Conservation (phyloP, 768 basidiomycete species). For the Mycena maculata region DNA sequence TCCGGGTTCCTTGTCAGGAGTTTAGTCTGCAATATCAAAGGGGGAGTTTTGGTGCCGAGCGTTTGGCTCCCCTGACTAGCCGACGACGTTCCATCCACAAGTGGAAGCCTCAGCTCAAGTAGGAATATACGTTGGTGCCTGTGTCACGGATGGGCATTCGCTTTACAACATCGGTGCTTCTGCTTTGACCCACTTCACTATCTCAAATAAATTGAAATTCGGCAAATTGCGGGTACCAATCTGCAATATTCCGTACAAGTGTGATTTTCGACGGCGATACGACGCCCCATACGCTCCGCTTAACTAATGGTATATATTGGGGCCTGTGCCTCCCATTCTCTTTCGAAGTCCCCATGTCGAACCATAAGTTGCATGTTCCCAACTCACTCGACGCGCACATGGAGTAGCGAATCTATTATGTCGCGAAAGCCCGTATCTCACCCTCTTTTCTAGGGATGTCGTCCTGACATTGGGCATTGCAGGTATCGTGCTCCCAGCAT, state of each 20-base stretch:
- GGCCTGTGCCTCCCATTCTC: not conserved
- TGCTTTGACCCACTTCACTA: not conserved
- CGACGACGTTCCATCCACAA: too few relatives aligned
- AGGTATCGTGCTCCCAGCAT: too few relatives aligned
- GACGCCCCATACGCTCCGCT: not conserved
- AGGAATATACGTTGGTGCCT: too few relatives aligned
- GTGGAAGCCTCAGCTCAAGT: too few relatives aligned
- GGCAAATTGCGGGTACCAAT: not conserved
- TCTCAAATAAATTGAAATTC: not conserved
- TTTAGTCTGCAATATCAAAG: too few relatives aligned
- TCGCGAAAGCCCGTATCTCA: not conserved
- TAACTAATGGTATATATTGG: not conserved
- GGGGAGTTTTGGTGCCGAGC: too few relatives aligned
- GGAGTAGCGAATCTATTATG: not conserved
- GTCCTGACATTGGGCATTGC: too few relatives aligned
- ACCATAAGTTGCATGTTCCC: not conserved
- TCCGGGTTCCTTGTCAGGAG: too few relatives aligned
- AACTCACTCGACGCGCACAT: not conserved
- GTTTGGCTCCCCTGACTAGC: too few relatives aligned
- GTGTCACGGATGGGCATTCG: too few relatives aligned
- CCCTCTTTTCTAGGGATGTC: too few relatives aligned
- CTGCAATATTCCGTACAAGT: not conserved
- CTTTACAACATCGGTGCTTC: not conserved
- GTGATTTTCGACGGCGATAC: too few relatives aligned
- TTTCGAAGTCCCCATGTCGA: not conserved